phyloP scores from a whole-genome alignment of 805 yeast genomes.

The Spathaspora hagerdaliae region DNA sequence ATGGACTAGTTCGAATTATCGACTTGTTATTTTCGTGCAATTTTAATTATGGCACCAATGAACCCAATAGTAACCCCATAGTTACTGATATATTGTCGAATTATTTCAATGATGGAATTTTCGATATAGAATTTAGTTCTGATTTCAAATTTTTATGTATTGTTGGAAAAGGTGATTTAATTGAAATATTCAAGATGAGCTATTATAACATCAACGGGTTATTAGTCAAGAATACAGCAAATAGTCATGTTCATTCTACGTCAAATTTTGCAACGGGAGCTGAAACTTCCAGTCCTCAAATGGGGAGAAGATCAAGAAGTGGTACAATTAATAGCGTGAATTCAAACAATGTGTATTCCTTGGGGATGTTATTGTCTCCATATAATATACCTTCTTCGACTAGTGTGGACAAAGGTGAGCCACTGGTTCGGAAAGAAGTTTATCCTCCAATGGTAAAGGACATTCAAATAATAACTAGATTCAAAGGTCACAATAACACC shows the following conservation, averaged over 20 bases:
- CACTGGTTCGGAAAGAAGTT: conserved; percentile 1
- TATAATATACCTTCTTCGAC: not conserved
- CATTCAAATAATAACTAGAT: conserved; percentile 30
- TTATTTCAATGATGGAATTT: conserved; percentile 60
- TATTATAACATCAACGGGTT: conserved; percentile 39
- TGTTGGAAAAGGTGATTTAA: conserved; percentile 54
- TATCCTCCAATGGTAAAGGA: conserved; percentile 36
- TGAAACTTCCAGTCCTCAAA: conserved; percentile 5
- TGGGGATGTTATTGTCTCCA: not conserved
- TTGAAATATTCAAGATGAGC: conserved; percentile 37
- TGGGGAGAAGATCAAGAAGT: conserved; percentile 34
- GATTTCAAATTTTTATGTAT: conserved; percentile 44
- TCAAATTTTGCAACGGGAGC: not conserved
- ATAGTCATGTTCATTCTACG: conserved; percentile 3
- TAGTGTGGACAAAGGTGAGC: not conserved
- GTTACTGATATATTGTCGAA: conserved; percentile 55
- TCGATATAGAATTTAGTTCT: conserved; percentile 44
- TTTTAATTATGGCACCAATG: conserved; percentile 20
- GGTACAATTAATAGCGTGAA: conserved; percentile 32
- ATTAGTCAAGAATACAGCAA: conserved; percentile 13
- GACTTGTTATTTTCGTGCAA: conserved; percentile 40
- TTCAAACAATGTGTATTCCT: conserved; percentile 4
- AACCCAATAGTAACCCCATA: conserved; percentile 17
- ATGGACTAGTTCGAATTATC: conserved; percentile 58
- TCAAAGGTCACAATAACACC: conserved; percentile 39